Evolutionary conservation across 1,284 basidiomycete genomes (phyloP), one percentile per base, ranked within the genome.

Genomic region (Filobasidium uniguttulatum): DNA sequence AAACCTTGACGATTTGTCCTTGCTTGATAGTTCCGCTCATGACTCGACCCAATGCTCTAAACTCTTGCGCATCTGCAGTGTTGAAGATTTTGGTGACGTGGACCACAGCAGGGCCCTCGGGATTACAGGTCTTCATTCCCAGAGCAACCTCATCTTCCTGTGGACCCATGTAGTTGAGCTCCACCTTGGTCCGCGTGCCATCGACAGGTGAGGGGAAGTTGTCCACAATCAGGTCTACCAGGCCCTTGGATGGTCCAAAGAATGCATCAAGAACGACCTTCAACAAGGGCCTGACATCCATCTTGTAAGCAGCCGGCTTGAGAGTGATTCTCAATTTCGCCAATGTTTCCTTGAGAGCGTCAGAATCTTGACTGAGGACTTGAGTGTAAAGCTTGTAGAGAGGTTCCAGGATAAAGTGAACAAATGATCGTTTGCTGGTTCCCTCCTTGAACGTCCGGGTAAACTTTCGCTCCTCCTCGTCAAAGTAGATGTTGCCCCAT

Each of bases 401-500:
- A 10, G 94, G 94, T 57, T 93, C 89, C 57, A 99, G 74, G 59
- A 99, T 83, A 69, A 99, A 99, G 63, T 96, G 85, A 29, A 96
- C 87, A 63, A 99, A 99, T 35, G 84, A 82, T 33, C 94, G 79
- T 55, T 79, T 79, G 30, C 80, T 75, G 62, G 90, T 87, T 0
- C 85, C 80, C 57, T 91, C 86, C 1, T 77, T 72, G 23, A 81
- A 79, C 62, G 85, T 89, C 48, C 89, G 80, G 6, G 81, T 82
- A 66, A 98, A 98, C 67, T 90, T 94, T 56, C 89, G 81, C 45
- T 68, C 66, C 47, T 85, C 81, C 31, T 74, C 64, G 67, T 89
- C 80, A 71, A 87, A 97, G 73, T 89, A 99, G 62, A 98, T 89
- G 70, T 98, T 93, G 23, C 94, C 94, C 94, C 94, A 99, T 10